These are phyloP conservation scores for Takakia lepidozioides DNA, from an alignment of 225 moss, liverwort and hornwort genomes.

Conservation along the genomic window DNA sequence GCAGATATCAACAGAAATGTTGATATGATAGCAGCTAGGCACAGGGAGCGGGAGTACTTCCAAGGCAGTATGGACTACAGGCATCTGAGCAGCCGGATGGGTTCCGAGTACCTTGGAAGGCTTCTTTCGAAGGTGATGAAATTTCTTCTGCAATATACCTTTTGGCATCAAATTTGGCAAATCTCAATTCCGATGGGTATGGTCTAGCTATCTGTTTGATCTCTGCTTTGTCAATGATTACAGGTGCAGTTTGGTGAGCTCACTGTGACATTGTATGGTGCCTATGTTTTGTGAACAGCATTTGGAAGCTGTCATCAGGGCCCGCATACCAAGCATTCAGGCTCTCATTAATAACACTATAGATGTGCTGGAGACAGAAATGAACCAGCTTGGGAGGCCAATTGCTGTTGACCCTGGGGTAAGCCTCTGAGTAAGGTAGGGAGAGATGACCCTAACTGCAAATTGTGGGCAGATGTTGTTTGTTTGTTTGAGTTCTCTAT, in stretches of 20 bases:
- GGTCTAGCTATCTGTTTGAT: too few relatives aligned
- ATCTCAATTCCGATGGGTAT: too few relatives aligned
- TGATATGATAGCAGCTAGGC: constrained; percentile 74
- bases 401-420: constrained; percentile 71
- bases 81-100: constrained; percentile 61
- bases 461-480: too few relatives aligned
- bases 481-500: too few relatives aligned
- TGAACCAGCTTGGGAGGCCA: constrained; percentile 79
- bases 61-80: constrained; percentile 62
- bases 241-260: too few relatives aligned
- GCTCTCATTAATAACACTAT: constrained; percentile 70
- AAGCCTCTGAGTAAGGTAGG: too few relatives aligned
- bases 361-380: constrained; percentile 69
- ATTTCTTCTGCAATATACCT: too few relatives aligned
- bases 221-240: too few relatives aligned
- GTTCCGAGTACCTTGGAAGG: constrained; percentile 83
- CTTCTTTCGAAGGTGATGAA: constrained; percentile 78
- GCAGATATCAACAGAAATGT: constrained; percentile 82
- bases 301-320: constrained; percentile 73
- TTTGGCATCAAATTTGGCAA: background rate
- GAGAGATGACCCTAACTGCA: too few relatives aligned
- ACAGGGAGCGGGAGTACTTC: constrained; percentile 73
- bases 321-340: constrained; percentile 76
- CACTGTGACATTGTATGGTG: too few relatives aligned
- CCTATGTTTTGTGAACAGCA: constrained; percentile 57